Conservation (phyloP, 148 eudicot genomes). For the Rhododendron ferrugineum region DNA sequence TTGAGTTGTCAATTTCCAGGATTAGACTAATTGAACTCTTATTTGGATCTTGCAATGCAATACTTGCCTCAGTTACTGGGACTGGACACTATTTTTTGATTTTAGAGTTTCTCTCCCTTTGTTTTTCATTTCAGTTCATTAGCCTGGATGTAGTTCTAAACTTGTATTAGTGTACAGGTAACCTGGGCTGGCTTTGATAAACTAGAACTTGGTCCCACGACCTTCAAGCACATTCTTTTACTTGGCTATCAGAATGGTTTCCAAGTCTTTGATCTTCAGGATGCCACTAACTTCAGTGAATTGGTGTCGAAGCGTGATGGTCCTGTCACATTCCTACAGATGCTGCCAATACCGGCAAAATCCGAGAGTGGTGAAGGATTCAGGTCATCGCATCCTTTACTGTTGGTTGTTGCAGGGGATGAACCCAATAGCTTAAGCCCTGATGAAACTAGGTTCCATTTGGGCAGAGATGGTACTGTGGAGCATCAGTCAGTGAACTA, state of each 20-base stretch:
- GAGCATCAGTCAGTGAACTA: slow-evolving; percentile 22
- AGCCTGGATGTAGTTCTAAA: slow-evolving; percentile 2
- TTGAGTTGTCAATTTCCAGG: background rate
- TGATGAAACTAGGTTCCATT: slow-evolving; percentile 7
- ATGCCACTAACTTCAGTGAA: slow-evolving; percentile 31
- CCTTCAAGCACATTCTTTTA: slow-evolving; percentile 33
- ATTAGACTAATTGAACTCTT: background rate
- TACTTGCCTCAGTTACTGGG: background rate
- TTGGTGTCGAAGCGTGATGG: slow-evolving; percentile 43
- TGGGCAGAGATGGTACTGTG: slow-evolving; percentile 17
- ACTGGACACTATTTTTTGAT: background rate
- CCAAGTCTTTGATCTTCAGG: slow-evolving; percentile 43
- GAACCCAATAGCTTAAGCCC: slow-evolving; percentile 18
- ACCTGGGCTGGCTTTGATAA: slow-evolving; percentile 50
- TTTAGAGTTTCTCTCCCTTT: background rate
- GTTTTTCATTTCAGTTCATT: background rate
- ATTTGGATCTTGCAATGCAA: background rate
- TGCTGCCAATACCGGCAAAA: slow-evolving; percentile 35
- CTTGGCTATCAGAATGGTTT: slow-evolving; percentile 43
- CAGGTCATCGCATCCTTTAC: slow-evolving; percentile 30
- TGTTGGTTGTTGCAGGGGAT: slow-evolving; percentile 38
- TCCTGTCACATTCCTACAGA: slow-evolving; percentile 38
- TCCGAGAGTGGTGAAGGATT: slow-evolving; percentile 25
- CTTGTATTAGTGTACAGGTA: slow-evolving; percentile 28
- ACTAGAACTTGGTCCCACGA: slow-evolving; percentile 30